Evolutionary conservation across 2,329 filamentous ascomycete genomes (phyloP).

Genomic region (Phyllosticta capitalensis): DNA sequence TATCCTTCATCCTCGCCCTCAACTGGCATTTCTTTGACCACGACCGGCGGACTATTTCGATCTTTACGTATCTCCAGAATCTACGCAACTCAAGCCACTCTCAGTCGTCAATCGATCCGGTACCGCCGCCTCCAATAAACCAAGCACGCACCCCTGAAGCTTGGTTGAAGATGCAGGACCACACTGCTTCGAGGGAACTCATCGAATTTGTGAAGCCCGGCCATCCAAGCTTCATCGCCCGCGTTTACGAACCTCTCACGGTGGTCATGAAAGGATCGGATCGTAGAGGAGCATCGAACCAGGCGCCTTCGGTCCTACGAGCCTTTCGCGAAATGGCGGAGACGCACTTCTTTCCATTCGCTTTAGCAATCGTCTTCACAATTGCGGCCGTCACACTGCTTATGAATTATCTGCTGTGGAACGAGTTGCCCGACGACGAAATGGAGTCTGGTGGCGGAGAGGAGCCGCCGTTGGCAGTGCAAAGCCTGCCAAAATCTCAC

Average conservation of each 20-base stretch:
- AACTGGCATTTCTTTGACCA: conserved; percentile 71
- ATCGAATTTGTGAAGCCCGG: conserved; percentile 66
- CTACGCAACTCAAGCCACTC: background rate
- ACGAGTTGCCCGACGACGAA: conserved; percentile 40
- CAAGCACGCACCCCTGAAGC: conserved; percentile 67
- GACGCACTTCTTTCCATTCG: conserved; percentile 61
- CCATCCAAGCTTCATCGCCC: conserved; percentile 61
- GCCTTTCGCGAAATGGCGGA: conserved; percentile 39
- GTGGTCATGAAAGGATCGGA: conserved; percentile 62
- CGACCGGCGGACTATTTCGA: conserved; percentile 31
- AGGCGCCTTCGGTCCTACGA: conserved; percentile 43
- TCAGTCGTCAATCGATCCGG: conserved; percentile 23
- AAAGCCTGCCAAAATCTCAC: conserved; percentile 54
- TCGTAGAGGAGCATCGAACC: conserved; percentile 45
- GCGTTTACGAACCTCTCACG: conserved; percentile 64
- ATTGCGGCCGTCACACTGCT: conserved; percentile 58
- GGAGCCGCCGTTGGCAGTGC: conserved; percentile 48
- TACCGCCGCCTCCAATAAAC: conserved; percentile 51
- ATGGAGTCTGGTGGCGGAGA: conserved; percentile 39
- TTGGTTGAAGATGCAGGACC: conserved; percentile 69
- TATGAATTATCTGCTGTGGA: conserved; percentile 66
- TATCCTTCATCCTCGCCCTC: conserved; percentile 61
- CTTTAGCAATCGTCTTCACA: conserved; percentile 53
- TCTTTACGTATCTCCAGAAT: conserved; percentile 20
- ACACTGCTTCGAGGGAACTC: conserved; percentile 66